Base-by-base conservation (phyloP, 306 rosid species). In the Pyrus bretschneideri region DNA sequence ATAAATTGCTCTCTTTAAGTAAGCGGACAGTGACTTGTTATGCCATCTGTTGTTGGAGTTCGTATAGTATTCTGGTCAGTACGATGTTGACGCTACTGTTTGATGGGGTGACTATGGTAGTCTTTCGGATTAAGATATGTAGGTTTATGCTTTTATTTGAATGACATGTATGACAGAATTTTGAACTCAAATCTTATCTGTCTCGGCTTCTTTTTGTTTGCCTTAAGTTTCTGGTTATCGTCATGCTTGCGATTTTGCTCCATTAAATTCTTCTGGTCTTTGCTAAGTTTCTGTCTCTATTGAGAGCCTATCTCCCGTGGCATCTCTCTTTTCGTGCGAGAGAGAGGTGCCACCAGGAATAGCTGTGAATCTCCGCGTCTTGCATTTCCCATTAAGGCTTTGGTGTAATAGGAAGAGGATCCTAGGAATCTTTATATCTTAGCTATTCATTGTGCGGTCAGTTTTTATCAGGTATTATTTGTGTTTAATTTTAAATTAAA, bases 391-490 rank as follows among this genome's bases (percentile, higher is more conserved):
- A 49, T 14, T 5, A 7, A 18, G 1, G 54, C 54, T 13, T 13
- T 46, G 54, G 19, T 15, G 54, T 46, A 14, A 46, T 14, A 6
- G 40, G 40, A 35, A 35, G 40, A 6, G 0, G 40, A 5, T 35
- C 0, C 0, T 35, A 38, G 9, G 9, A 5, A 38, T 1, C 10
- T 38, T 7, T 0, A 38, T 0, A 7, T 38, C 0, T 0, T 38
- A 38, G 0, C 2, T 0, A 10, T 38, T 38, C 0, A 35, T 35
- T 2, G 0, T 33, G 2, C 2, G 0, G 10, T 38, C 0, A 7
- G 9, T 38, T 38, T 7, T 1, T 38, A 2, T 1, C 0, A 38
- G 0, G 9, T 38, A 38, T 0, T 38, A 38, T 38, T 7, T 38
- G 10, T 7, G 0, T 7, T 38, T 38, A 38, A 7, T 38, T 38